Evolutionary conservation across 2,329 filamentous ascomycete genomes (phyloP).

Genomic region (Alternaria triticina): DNA sequence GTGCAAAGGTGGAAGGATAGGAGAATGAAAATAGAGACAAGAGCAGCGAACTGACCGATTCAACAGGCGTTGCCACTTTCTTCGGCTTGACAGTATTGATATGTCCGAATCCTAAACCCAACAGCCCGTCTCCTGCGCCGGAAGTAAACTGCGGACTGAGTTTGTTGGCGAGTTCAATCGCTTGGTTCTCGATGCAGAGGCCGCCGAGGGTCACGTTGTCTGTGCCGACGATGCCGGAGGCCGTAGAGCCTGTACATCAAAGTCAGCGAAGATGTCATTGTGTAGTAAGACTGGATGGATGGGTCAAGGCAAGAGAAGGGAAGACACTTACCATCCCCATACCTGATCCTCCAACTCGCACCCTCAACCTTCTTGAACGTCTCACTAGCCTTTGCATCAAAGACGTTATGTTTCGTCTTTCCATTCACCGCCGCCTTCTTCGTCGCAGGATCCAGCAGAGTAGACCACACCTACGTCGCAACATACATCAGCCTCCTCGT

Average conservation of each 20-base stretch:
- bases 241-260: background rate
- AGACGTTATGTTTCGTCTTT: slow-evolving; percentile 57
- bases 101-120: slow-evolving; percentile 69
- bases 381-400: slow-evolving; percentile 65
- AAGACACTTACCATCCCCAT: slow-evolving; percentile 62
- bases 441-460: background rate
- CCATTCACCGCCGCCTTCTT: slow-evolving; percentile 60
- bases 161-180: slow-evolving; percentile 67
- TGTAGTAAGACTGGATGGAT: no score
- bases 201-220: slow-evolving; percentile 69
- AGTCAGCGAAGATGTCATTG: background rate
- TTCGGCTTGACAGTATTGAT: slow-evolving; percentile 68
- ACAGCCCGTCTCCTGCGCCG: slow-evolving; percentile 66
- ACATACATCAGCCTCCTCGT: background rate
- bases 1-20: no score
- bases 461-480: background rate
- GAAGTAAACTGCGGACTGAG: slow-evolving; percentile 63
- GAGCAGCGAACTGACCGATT: slow-evolving; percentile 33
- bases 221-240: slow-evolving; percentile 55
- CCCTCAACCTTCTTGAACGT: slow-evolving; percentile 61
- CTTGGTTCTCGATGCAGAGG: slow-evolving; percentile 65
- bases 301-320: background rate
- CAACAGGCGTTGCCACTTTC: slow-evolving; percentile 66
- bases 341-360: slow-evolving; percentile 69
- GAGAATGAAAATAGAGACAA: background rate